These are phyloP conservation scores for Penicillium cinerascens DNA, from an alignment of 495 filamentous ascomycete species.

Conservation along the genomic window DNA sequence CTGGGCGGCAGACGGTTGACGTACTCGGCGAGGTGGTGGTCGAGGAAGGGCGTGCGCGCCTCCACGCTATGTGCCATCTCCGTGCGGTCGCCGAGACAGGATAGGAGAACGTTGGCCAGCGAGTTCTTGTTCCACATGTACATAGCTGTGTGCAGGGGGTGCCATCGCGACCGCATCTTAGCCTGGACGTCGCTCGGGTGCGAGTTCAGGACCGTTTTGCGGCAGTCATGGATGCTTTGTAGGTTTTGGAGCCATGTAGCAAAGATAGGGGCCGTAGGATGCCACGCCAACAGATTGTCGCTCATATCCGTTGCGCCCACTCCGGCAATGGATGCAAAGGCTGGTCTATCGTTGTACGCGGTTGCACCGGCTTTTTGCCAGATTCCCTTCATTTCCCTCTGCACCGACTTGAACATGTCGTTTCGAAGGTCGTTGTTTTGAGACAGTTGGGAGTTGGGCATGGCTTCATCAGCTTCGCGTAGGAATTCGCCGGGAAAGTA, in stretches of 20 bases:
- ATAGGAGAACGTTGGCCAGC: slow-evolving; percentile 43
- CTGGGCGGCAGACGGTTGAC: slow-evolving; percentile 45
- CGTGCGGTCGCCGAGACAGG: slow-evolving; percentile 45
- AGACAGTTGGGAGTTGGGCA: slow-evolving; percentile 16
- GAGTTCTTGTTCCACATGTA: slow-evolving; percentile 41
- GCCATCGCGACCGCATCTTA: slow-evolving; percentile 42
- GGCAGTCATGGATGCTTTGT: no score
- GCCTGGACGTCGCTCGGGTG: slow-evolving; percentile 21
- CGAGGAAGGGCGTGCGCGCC: slow-evolving; percentile 47
- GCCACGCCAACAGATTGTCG: slow-evolving; percentile 1
- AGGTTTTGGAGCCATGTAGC: not conserved
- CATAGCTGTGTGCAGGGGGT: slow-evolving; percentile 45
- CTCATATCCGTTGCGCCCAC: not conserved
- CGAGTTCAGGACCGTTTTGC: not conserved
- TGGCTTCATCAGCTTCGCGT: slow-evolving; percentile 42
- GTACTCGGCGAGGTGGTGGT: slow-evolving; percentile 49
- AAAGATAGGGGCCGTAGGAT: slow-evolving; percentile 6
- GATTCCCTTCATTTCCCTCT: slow-evolving; percentile 3
- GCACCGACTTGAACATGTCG: no score
- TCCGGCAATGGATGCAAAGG: not conserved
- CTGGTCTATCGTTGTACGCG: not conserved
- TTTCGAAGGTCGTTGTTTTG: not conserved
- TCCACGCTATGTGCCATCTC: slow-evolving; percentile 53
- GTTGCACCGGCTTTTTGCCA: slow-evolving; percentile 1
- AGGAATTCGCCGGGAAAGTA: slow-evolving; percentile 40